These are phyloP conservation scores for Fusarium concolor DNA, from an alignment of 2,329 filamentous ascomycete genomes.

Conservation along the genomic window DNA sequence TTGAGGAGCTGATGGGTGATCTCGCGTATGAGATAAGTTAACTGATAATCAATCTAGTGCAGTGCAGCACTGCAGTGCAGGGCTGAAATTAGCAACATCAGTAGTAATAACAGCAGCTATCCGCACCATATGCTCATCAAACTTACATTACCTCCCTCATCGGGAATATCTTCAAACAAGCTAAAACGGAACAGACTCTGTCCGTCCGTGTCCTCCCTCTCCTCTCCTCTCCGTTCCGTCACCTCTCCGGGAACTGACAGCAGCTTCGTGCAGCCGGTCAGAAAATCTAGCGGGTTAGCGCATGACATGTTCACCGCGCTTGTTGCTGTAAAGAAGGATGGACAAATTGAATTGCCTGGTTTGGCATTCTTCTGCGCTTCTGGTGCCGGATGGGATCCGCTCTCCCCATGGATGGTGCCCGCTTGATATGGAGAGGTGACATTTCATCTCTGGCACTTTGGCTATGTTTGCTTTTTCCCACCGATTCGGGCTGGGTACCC, in stretches of 20 bases:
- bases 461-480: slow-evolving; percentile 23
- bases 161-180: slow-evolving; percentile 32
- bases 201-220: neutral
- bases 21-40: slow-evolving; percentile 31
- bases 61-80: slow-evolving; percentile 14
- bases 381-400: slow-evolving; percentile 29
- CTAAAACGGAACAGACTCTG: slow-evolving; percentile 20
- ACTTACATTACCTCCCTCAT: slow-evolving; percentile 14
- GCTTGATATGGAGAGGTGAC: slow-evolving; percentile 25
- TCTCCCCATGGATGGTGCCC: slow-evolving; percentile 24
- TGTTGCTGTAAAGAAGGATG: slow-evolving; percentile 7
- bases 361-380: slow-evolving; percentile 21
- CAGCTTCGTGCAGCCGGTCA: slow-evolving; percentile 40
- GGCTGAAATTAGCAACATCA: slow-evolving; percentile 38
- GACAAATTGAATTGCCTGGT: slow-evolving; percentile 30
- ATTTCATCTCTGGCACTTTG: slow-evolving; percentile 1
- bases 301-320: slow-evolving; percentile 27
- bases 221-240: too few relatives aligned
- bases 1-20: slow-evolving; percentile 21
- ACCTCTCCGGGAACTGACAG: slow-evolving; percentile 31
- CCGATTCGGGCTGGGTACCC: slow-evolving; percentile 18
- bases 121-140: slow-evolving; percentile 1
- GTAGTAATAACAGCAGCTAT: neutral
- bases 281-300: slow-evolving; percentile 34
- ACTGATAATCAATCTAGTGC: slow-evolving; percentile 10